phyloP scores from a whole-genome alignment of 257 asterid species.

The Solanum virginianum region DNA sequence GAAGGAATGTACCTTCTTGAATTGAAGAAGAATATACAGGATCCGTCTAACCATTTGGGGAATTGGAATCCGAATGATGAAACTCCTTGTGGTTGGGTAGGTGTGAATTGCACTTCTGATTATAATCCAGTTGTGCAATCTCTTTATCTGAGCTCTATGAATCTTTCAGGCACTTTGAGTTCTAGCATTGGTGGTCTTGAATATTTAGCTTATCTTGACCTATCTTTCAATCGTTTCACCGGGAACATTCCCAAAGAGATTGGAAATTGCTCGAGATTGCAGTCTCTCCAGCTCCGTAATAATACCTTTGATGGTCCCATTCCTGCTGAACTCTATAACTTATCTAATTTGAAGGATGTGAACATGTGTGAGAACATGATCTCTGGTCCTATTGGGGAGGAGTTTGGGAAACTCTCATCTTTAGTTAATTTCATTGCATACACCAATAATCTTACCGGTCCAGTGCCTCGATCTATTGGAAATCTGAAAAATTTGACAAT shows the following conservation, averaged over 20 bases:
- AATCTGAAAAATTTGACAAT: constrained; percentile 36
- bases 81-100: constrained; percentile 73
- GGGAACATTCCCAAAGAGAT: constrained; percentile 71
- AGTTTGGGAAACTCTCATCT: constrained; percentile 59
- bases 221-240: constrained; percentile 46
- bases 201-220: constrained; percentile 41
- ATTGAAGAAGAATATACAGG: constrained; percentile 47
- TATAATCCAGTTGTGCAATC: constrained; percentile 41
- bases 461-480: constrained; percentile 58
- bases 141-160: constrained; percentile 38
- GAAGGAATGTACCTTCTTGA: constrained; percentile 62
- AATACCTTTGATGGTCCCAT: constrained; percentile 50
- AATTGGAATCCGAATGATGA: constrained; percentile 62
- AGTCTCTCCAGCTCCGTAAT: constrained; percentile 38
- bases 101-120: constrained; percentile 55
- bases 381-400: constrained; percentile 58
- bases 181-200: constrained; percentile 40
- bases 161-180: constrained; percentile 62
- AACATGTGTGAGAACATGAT: constrained; percentile 61
- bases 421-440: constrained; percentile 66
- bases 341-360: constrained; percentile 26
- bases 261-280: constrained; percentile 38
- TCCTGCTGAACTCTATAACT: constrained; percentile 51
- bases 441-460: constrained; percentile 71
- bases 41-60: constrained; percentile 24